Conservation (phyloP, 2,329 filamentous ascomycete genomes). For the Stenocarpella maydis region DNA sequence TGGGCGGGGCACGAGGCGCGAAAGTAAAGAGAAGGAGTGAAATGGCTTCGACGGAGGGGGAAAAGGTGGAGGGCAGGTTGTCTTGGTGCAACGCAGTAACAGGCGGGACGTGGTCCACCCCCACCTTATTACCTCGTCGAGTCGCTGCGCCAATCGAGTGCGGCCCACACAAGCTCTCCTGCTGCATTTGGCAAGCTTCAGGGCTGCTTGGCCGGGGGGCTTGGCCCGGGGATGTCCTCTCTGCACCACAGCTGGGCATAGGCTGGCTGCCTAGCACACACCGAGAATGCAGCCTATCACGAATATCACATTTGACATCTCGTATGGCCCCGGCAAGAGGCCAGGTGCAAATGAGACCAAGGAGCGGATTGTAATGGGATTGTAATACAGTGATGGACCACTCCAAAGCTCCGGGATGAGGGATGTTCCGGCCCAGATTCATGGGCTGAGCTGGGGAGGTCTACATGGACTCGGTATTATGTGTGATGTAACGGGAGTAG, state of each 20-base stretch:
- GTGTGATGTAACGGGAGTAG: too few relatives aligned
- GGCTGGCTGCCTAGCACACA: background rate
- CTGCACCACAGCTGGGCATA: too few relatives aligned
- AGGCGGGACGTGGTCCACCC: background rate
- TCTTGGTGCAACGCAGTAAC: background rate
- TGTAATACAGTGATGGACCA: too few relatives aligned
- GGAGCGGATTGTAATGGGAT: too few relatives aligned
- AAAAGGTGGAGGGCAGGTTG: background rate
- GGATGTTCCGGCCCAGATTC: conserved; percentile 3
- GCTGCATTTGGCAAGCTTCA: conserved; percentile 27
- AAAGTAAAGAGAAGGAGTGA: background rate
- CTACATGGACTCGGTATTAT: too few relatives aligned
- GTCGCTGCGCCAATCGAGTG: conserved; percentile 14
- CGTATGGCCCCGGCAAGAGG: too few relatives aligned
- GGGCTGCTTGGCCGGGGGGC: too few relatives aligned
- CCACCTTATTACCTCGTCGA: conserved; percentile 20
- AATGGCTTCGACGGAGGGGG: conserved; percentile 5
- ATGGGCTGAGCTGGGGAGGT: background rate
- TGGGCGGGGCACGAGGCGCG: conserved; percentile 18
- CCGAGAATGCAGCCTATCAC: background rate
- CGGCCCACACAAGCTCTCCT: conserved; percentile 33
- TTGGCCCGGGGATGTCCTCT: too few relatives aligned
- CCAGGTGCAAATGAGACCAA: too few relatives aligned
- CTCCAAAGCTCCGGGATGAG: too few relatives aligned
- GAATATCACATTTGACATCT: too few relatives aligned